Conservation (phyloP, 2,329 filamentous ascomycete genomes). For the Exophiala bonariae region DNA sequence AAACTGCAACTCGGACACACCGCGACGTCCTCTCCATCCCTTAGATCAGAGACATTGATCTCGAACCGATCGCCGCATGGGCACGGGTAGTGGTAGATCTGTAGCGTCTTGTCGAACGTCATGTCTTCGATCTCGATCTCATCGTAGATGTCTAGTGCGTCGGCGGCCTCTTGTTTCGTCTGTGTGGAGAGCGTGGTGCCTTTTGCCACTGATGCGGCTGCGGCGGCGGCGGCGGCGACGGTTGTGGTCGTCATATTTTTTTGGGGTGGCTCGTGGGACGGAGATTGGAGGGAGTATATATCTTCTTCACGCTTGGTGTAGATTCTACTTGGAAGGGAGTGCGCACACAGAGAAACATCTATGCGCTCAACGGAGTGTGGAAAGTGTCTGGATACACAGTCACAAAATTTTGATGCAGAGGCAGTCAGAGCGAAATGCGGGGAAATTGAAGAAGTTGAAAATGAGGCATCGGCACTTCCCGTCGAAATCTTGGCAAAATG, state of each 20-base stretch:
- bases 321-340: too few relatives aligned
- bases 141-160: slow-evolving; percentile 79
- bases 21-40: slow-evolving; percentile 89
- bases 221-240: slow-evolving; percentile 11
- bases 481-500: too few relatives aligned
- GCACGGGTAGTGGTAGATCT: slow-evolving; percentile 95
- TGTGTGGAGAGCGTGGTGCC: not conserved
- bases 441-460: too few relatives aligned
- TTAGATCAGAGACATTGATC: slow-evolving; percentile 79
- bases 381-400: too few relatives aligned
- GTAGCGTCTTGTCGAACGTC: slow-evolving; percentile 78
- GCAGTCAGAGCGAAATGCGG: too few relatives aligned
- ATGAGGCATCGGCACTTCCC: too few relatives aligned
- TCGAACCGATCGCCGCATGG: slow-evolving; percentile 97
- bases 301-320: too few relatives aligned
- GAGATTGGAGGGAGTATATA: too few relatives aligned
- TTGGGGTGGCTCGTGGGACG: too few relatives aligned
- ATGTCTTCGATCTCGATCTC: slow-evolving; percentile 99
- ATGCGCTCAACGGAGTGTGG: too few relatives aligned
- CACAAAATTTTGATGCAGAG: too few relatives aligned
- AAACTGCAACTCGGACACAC: slow-evolving; percentile 96
- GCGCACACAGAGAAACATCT: too few relatives aligned
- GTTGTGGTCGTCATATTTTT: slow-evolving; percentile 10
- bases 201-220: not conserved
- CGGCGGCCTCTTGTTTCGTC: slow-evolving; percentile 26